These are phyloP conservation scores for Mallotus japonicus DNA, from an alignment of 441 rosid genomes.

Conservation along the genomic window DNA sequence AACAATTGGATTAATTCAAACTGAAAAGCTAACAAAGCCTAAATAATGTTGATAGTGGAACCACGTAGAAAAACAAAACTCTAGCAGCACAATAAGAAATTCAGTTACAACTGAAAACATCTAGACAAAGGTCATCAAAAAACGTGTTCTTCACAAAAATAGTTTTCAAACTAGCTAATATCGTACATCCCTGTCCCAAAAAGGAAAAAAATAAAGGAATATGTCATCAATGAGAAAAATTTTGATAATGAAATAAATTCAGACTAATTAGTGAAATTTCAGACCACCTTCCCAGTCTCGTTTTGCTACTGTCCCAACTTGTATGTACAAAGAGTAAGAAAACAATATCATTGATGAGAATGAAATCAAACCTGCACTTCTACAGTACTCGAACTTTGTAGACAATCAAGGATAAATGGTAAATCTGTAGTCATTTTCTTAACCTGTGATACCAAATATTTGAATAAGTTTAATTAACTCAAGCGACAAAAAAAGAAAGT, in stretches of 20 bases:
- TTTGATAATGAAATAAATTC: not conserved
- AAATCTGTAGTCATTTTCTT: conserved; percentile 76
- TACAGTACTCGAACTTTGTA: conserved; percentile 60
- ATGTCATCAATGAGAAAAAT: not conserved
- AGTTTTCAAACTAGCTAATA: not conserved
- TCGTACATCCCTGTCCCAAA: not conserved
- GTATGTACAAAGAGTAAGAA: not conserved
- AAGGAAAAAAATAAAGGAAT: not conserved
- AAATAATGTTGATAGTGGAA: not conserved
- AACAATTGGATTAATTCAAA: not conserved
- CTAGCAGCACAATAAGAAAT: not conserved
- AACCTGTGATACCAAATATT: conserved; percentile 49
- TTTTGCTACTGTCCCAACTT: not conserved
- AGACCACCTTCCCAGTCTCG: not conserved
- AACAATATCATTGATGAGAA: conserved; percentile 5
- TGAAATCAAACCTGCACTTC: conserved; percentile 76
- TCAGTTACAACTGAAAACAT: not conserved
- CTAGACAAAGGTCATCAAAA: not conserved
- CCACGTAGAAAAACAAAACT: not conserved
- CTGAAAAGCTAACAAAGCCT: not conserved
- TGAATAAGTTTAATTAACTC: not conserved
- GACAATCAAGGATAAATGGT: conserved; percentile 63
- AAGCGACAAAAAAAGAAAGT: not conserved
- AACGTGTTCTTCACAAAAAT: not conserved
- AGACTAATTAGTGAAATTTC: not conserved